Conservation (phyloP, 1,284 basidiomycete genomes). For the Tilletia walkeri region DNA sequence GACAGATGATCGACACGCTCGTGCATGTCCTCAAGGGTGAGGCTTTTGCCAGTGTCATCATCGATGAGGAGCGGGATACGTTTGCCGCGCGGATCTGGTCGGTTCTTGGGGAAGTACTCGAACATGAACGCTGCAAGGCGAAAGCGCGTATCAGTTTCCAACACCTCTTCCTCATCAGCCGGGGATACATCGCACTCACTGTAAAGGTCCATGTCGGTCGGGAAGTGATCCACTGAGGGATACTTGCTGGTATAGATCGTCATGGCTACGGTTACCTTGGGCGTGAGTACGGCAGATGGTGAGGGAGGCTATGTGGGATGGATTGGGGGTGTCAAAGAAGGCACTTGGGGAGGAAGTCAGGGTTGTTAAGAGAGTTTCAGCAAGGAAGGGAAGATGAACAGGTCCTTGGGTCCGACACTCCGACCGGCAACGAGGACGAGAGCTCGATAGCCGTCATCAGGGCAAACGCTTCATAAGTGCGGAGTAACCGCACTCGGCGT, state of each 20-base stretch:
- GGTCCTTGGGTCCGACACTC: too few species aligned
- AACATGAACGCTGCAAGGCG: slow-evolving; percentile 27
- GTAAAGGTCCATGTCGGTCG: slow-evolving; percentile 41
- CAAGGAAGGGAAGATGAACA: too few species aligned
- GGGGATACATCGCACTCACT: slow-evolving; percentile 2
- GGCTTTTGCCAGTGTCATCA: slow-evolving; percentile 35
- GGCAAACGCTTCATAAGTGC: too few species aligned
- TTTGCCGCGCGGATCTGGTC: slow-evolving; percentile 39
- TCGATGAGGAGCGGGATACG: slow-evolving; percentile 39
- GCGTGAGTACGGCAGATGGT: too few species aligned
- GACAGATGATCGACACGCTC: slow-evolving; percentile 34
- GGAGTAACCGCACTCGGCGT: too few species aligned
- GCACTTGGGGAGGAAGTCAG: too few species aligned
- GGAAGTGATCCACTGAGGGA: slow-evolving; percentile 31
- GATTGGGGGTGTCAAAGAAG: too few species aligned
- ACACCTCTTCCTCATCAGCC: too few species aligned
- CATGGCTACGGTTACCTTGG: neutral
- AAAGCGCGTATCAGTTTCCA: neutral
- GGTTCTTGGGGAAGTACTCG: slow-evolving; percentile 38
- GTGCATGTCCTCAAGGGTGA: slow-evolving; percentile 37
- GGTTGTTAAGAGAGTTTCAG: too few species aligned
- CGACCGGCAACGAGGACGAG: too few species aligned
- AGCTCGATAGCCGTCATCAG: too few species aligned
- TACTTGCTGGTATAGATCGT: slow-evolving; percentile 32
- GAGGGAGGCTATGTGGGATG: too few species aligned